Base-by-base conservation (phyloP, 2,329 filamentous ascomycete genomes). In the Boeremia exigua region DNA sequence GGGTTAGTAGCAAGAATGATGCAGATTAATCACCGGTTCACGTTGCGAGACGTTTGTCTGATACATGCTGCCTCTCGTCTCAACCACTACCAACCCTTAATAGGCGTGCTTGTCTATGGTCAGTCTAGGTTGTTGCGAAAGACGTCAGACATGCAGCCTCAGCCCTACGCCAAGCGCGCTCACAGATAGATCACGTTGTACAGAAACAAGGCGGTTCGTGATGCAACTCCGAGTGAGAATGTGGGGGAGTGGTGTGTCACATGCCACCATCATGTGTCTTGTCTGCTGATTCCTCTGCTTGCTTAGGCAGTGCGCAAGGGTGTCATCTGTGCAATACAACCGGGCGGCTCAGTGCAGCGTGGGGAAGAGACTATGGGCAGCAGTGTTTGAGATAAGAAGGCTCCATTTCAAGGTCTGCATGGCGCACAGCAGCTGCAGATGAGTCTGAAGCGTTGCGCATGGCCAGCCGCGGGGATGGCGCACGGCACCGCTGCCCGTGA, bases 211-310 rank as follows among this genome's bases (percentile, higher is more conserved):
- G 38, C 38, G 44, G 25, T 29, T 52, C 42, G 42, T 52, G 48
- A 40, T 53, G 43, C 49, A 42, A 42, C 29, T 39, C 10, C 6
- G 28, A 54, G 56, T 32, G 57, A 58, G 52, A 63, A 63, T 63
- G 60, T 63, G 62, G 59, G 62, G 58, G 54, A 58, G 54, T 45
- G 59, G 60, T 63, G 54, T 54, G 63, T 64, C 63, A 64, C 61
- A 62, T 66, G 63, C 59, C 61, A 59, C 45, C 56, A 53, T 57
- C 54, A 57, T 57, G 54, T 57, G 54, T 56, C 59, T 42, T 53
- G 62, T 62, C 54, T 63, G 53, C 60, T 52, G 56, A 58, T 56
- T 54, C 51, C 28, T 49, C 33, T 46, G 56, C 55, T 56, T 59
- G 60, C 58, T 47, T 50, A 56, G 53, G 57, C 52, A 52, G 59